Percentiles rank a stretch among this genome's conserved stretches.
phyloP scores from a whole-genome alignment of 306 rosid genomes.

The Medicago truncatula region MtrunA17r5.0-ANR NC_053045.1:40399501-40400000 shows the following conservation, averaged over 20 bases:
- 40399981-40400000: slow-evolving; percentile 12
- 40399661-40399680: not conserved
- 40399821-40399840: not conserved
- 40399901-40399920: slow-evolving; percentile 1
- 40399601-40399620: not conserved
- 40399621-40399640: not conserved
- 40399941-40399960: not conserved
- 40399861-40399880: not conserved
- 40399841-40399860: slow-evolving; percentile 7
- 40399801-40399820: not conserved
- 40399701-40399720: not conserved
- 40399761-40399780: not conserved
- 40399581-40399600: not conserved
- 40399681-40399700: not conserved
- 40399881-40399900: not conserved
- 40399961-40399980: not conserved
- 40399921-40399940: not conserved
- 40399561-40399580: too few relatives aligned
- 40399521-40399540: not conserved
- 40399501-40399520: not conserved
- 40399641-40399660: not conserved
- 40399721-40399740: not conserved
- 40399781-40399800: not conserved
- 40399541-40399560: too few relatives aligned
- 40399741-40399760: not conserved